Evolutionary conservation across 2,329 filamentous ascomycete species (phyloP), one percentile per base, ranked within the genome.

Genomic region (Aureobasidium sp.): DNA sequence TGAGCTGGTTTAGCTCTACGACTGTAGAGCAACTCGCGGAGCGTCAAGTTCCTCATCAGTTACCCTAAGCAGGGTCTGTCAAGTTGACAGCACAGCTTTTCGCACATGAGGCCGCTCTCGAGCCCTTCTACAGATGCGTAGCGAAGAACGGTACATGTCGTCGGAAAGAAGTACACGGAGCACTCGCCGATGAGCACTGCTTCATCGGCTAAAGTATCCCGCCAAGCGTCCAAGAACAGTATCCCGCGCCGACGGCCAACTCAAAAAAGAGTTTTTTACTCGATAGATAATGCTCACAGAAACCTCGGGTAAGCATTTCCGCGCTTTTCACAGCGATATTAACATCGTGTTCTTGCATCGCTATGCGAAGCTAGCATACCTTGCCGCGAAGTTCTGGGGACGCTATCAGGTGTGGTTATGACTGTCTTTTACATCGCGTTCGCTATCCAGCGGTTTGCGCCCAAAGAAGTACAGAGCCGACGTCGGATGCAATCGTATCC

Each of bases 321-420:
- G 1, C 25, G 42, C 54, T 39, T 5, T 21, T 57, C 41, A n/a
- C 21, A 7, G 7, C 41, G 39, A 55, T 25, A 44, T 55, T 29
- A 44, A 34, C 52, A 27, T 58, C 42, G 21, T 39, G 11, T 58
- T 21, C 5, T 9, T 9, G 8, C 8, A 1, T 9, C 37, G 8
- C 32, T 21, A 29, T 25, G 41, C 54, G 54, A 44, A 58, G 30
- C 9, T 34, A 13, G 29, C 30, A 47, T n/a, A n/a, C n/a, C n/a
- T n/a, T n/a, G n/a, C n/a, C n/a, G 37, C 29, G 42, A 16, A 58
- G 29, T n/a, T 2, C 39, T 11, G 39, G n/a, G 54, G 30, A 58
- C 54, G 42, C 54, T 58, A 58, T 58, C 54, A 58, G 54, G 54
- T 58, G 54, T 58, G 41, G 41, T 47, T 47, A 58, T 58, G 54